A percentile compares a stretch with the other conserved stretches of the same genome.
These are phyloP conservation scores for Phtheirospermum japonicum DNA, from an alignment of 257 asterid species.

Conservation along the genomic window DNA sequence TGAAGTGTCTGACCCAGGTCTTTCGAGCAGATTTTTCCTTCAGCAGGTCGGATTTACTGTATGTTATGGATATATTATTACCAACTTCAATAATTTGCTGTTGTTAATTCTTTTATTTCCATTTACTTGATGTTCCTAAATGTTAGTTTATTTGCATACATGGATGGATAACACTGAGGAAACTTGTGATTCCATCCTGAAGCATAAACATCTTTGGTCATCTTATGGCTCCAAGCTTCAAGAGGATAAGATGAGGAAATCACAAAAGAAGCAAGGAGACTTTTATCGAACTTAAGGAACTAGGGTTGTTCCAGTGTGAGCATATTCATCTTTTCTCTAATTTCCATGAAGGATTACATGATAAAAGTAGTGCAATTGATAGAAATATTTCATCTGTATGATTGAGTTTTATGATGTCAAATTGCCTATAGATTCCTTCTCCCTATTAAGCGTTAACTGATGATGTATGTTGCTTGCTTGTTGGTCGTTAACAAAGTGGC, in stretches of 20 bases:
- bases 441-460: too few relatives aligned
- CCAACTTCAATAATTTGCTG: too few relatives aligned
- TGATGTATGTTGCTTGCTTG: too few relatives aligned
- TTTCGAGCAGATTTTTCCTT: conserved; percentile 78
- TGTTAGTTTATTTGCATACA: conserved; percentile 46
- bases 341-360: too few relatives aligned
- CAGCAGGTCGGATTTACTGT: conserved; percentile 65
- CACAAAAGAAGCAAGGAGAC: conserved; percentile 57
- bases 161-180: conserved; percentile 74
- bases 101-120: conserved; percentile 12
- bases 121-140: conserved; percentile 24
- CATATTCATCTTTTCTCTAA: too few relatives aligned
- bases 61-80: conserved; percentile 23
- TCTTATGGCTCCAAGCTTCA: conserved; percentile 48
- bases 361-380: too few relatives aligned
- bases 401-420: too few relatives aligned
- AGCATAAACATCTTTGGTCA: conserved; percentile 93
- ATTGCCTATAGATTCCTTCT: too few relatives aligned
- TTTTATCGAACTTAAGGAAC: too few relatives aligned
- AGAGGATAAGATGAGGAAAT: conserved; percentile 53
- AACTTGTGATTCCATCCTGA: conserved; percentile 66
- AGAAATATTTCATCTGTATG: too few relatives aligned
- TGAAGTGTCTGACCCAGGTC: conserved; percentile 85
- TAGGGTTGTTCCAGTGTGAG: too few relatives aligned
- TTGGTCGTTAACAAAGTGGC: too few relatives aligned